These are phyloP conservation scores for Trapa incisa DNA, from an alignment of 345 rosid genomes.

Conservation along the genomic window DNA sequence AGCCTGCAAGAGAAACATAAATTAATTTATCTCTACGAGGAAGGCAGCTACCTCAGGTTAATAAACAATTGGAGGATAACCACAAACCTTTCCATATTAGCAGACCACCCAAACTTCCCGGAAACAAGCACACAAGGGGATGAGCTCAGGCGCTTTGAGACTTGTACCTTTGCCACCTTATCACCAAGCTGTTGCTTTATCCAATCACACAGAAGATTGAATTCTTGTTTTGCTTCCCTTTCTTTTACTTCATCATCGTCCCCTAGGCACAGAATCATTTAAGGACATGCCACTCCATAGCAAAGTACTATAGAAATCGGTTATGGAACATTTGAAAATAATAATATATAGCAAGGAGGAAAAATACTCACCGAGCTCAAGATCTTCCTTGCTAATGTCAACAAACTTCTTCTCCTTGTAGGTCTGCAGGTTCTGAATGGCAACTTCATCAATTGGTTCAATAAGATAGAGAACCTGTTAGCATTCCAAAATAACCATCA, in stretches of 20 bases:
- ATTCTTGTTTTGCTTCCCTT: constrained; percentile 73
- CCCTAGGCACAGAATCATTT: constrained; percentile 25
- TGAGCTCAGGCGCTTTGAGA: constrained; percentile 82
- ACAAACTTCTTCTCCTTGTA: constrained; percentile 97
- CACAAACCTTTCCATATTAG: constrained; percentile 93
- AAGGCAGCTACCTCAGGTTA: neutral
- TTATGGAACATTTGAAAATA: neutral
- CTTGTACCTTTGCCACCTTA: constrained; percentile 88
- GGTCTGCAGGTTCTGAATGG: constrained; percentile 87
- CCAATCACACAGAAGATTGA: constrained; percentile 82
- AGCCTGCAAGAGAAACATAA: constrained; percentile 30
- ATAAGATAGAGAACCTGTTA: constrained; percentile 71
- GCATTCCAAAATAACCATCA: neutral
- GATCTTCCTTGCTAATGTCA: constrained; percentile 98
- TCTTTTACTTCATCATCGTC: constrained; percentile 94
- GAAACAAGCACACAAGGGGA: constrained; percentile 98
- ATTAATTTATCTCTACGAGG: neutral
- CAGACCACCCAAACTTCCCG: constrained; percentile 98
- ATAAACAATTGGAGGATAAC: neutral
- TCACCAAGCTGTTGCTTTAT: constrained; percentile 94
- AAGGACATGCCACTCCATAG: neutral
- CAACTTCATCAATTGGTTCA: constrained; percentile 97
- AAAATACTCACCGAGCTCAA: constrained; percentile 64
- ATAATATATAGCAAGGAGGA: neutral
- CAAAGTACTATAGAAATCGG: neutral